Evolutionary conservation across 2,329 filamentous ascomycete genomes (phyloP), one percentile per base, ranked within the genome.

Genomic region (Aspergillus cejpii): DNA sequence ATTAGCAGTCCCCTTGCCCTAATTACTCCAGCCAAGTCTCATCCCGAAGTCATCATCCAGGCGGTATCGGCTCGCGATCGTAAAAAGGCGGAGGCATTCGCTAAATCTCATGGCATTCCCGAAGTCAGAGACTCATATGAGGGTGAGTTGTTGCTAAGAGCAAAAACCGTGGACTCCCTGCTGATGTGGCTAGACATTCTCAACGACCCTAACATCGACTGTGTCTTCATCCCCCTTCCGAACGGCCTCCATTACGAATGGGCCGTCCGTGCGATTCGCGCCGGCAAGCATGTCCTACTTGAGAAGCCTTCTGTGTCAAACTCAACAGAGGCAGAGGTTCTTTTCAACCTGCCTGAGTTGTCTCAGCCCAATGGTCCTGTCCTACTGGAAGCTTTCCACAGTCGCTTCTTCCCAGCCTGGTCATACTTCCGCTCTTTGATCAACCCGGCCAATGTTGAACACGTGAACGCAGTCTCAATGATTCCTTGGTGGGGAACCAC

Each of bases 211-310:
- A 15, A 14, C n/a, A 40, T 49, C 12, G 68, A 75, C 37, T 69
- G 64, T 12, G 67, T 79, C 40, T 77, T 75, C 56, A 73, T 77
- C 47, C 67, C 73, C 7, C 62, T 77, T 2, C 54, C 57, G 8
- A 66, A 66, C 39, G 51, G 44, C 6, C 51, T 55, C 6, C 65
- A 67, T 31, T 60, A 55, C 20, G 68, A 74, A 48, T 77, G 72
- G 70, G 66, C 75, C n/a, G 50, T 71, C 14, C 68, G 69, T 44
- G 69, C 74, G 3, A 61, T 79, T 15, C 54, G 59, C 21, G 68
- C 68, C 1, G 73, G 73, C 6, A 78, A 78, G 51, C 75, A 78
- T 53, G 74, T 79, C 15, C 66, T 79, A 1, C 59, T 77, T 3
- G 76, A 78, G 54, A 78, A 78, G 56, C 74, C 75, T 0, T 66